phyloP scores from a whole-genome alignment of 768 basidiomycete species.

The Mycena vitilis region DNA sequence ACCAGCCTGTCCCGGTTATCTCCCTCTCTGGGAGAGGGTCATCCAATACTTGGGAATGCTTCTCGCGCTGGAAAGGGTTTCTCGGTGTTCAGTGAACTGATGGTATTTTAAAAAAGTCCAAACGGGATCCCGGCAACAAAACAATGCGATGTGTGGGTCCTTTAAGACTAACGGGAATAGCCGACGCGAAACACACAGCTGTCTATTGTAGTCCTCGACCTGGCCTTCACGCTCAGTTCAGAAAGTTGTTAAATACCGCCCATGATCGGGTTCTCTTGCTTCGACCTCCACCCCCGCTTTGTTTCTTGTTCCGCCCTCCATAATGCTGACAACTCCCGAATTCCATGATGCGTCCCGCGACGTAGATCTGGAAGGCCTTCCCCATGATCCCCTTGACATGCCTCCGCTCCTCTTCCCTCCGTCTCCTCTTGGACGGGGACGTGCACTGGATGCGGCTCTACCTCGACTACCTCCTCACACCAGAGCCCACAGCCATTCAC shows the following conservation, averaged over 20 bases:
- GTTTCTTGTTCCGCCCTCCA: conserved; percentile 3
- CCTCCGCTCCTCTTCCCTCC: conserved; percentile 9
- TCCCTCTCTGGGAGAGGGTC: no score
- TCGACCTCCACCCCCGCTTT: conserved; percentile 5
- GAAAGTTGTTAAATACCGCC: conserved; percentile 21
- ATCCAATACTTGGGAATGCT: no score
- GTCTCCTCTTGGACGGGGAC: conserved; percentile 14
- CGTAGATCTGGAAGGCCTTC: not conserved
- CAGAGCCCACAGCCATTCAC: conserved; percentile 16
- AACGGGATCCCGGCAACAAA: not conserved
- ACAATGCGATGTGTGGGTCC: conserved; percentile 21
- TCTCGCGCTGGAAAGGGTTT: not conserved
- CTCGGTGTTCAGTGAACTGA: conserved; percentile 1
- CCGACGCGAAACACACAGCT: conserved; percentile 12
- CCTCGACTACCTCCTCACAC: conserved; percentile 3
- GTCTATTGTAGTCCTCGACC: not conserved
- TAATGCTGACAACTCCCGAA: conserved; percentile 19
- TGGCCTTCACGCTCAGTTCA: conserved; percentile 10
- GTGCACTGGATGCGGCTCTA: not conserved
- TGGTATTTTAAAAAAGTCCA: not conserved
- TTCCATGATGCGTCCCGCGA: conserved; percentile 2
- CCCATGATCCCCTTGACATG: not conserved
- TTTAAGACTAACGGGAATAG: not conserved
- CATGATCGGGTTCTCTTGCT: conserved; percentile 12
- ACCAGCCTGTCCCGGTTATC: not conserved